Percentiles rank a stretch among this genome's conserved stretches.
Conservation (phyloP, 768 basidiomycete species). For the Termitomyces sp. region DNA sequence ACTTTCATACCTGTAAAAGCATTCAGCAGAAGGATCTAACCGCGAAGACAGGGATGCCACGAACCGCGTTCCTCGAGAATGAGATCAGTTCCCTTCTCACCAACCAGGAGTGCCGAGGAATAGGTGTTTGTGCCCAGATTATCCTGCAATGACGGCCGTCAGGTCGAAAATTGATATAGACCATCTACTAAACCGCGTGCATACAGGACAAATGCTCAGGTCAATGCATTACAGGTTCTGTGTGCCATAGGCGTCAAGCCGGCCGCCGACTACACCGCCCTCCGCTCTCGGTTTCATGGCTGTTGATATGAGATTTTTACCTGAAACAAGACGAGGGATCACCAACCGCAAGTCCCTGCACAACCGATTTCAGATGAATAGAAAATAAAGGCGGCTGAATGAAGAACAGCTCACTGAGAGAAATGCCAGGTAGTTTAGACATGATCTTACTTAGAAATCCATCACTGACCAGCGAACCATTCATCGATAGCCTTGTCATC, state of each 20-base stretch:
- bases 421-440: constrained; percentile 80
- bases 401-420: constrained; percentile 37
- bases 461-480: constrained; percentile 43
- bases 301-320: constrained; percentile 7
- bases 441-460: constrained; percentile 33
- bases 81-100: constrained; percentile 63
- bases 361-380: not conserved
- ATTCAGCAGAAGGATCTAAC: not conserved
- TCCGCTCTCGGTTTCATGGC: constrained; percentile 66
- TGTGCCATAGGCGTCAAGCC: constrained; percentile 61
- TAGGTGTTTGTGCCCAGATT: constrained; percentile 72
- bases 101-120: constrained; percentile 62
- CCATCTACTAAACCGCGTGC: constrained; percentile 11
- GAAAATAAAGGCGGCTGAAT: not conserved
- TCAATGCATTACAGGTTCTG: constrained; percentile 64
- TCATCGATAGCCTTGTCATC: constrained; percentile 71
- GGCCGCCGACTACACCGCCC: constrained; percentile 60
- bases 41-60: constrained; percentile 5
- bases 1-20: constrained; percentile 51
- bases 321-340: not conserved
- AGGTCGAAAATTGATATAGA: not conserved
- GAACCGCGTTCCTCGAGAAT: constrained; percentile 59
- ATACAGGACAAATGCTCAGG: constrained; percentile 66
- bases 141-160: constrained; percentile 31
- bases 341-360: constrained; percentile 38